Evolutionary conservation across 805 yeast species (phyloP).

Genomic region (Wickerhamiella sergipiensis): DNA sequence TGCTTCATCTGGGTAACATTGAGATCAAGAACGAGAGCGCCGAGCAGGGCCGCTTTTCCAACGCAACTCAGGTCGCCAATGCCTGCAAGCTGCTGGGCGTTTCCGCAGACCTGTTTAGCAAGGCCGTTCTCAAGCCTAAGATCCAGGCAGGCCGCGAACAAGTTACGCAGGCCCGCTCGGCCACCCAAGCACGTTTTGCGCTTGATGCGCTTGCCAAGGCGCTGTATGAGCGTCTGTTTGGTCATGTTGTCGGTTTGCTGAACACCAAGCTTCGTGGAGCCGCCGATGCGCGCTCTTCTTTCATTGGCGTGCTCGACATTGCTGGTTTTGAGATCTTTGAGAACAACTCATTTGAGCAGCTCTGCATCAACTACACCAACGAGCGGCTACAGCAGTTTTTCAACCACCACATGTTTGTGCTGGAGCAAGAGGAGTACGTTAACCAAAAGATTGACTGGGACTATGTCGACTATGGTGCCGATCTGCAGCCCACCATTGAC

Average conservation of each 20-base stretch:
- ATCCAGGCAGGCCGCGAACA: constrained; percentile 85
- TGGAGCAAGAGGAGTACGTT: constrained; percentile 94
- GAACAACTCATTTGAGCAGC: constrained; percentile 88
- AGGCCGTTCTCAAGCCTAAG: constrained; percentile 57
- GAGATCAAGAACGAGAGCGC: constrained; percentile 48
- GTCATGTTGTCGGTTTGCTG: constrained; percentile 58
- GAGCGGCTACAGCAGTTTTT: constrained; percentile 95
- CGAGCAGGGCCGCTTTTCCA: constrained; percentile 62
- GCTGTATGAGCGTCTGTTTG: constrained; percentile 73
- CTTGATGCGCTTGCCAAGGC: constrained; percentile 82
- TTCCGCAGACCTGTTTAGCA: constrained; percentile 36
- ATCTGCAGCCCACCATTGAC: constrained; percentile 87
- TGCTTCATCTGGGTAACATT: constrained; percentile 77
- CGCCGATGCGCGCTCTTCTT: constrained; percentile 11
- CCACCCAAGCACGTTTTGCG: constrained; percentile 65
- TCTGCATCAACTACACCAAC: constrained; percentile 92
- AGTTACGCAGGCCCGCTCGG: constrained; percentile 65
- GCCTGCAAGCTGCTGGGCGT: constrained; percentile 58
- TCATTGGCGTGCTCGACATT: constrained; percentile 87
- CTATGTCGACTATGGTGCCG: constrained; percentile 88
- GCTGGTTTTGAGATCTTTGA: constrained; percentile 97
- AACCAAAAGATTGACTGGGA: constrained; percentile 90
- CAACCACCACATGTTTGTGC: constrained; percentile 87
- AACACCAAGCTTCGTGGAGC: constrained; percentile 46
- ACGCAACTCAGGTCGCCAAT: constrained; percentile 36